Conservation (phyloP, 805 yeast genomes). For the Priceomyces castillae region DNA sequence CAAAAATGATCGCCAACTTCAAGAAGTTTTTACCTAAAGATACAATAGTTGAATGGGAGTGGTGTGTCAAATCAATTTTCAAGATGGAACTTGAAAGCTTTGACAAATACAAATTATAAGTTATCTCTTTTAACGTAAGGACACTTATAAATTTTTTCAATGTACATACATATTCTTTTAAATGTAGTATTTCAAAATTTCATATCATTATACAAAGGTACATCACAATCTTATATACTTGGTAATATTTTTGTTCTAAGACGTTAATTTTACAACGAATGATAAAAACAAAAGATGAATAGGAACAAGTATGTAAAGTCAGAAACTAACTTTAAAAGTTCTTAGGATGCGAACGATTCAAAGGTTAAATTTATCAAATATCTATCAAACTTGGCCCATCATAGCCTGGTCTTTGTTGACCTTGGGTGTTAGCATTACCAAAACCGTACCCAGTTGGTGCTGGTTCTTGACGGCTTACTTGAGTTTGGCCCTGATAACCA, state of each 20-base stretch:
- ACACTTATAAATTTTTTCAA: no score
- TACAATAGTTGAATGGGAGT: slow-evolving; percentile 56
- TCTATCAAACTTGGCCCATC: slow-evolving; percentile 49
- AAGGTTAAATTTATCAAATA: slow-evolving; percentile 22
- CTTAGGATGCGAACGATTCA: background rate
- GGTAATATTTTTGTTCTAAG: background rate
- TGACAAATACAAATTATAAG: slow-evolving; percentile 15
- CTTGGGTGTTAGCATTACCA: slow-evolving; percentile 63
- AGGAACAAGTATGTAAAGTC: background rate
- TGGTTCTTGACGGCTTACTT: slow-evolving; percentile 46
- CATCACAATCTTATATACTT: background rate
- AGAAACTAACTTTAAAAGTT: background rate
- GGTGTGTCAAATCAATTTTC: slow-evolving; percentile 59
- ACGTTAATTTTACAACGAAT: no score
- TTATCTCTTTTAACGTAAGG: background rate
- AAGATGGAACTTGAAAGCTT: slow-evolving; percentile 34
- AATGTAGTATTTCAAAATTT: background rate
- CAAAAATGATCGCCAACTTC: slow-evolving; percentile 22
- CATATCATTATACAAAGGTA: background rate
- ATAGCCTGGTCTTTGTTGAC: slow-evolving; percentile 24
- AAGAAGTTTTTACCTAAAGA: slow-evolving; percentile 13
- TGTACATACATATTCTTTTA: background rate
- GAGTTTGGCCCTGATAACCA: slow-evolving; percentile 26
- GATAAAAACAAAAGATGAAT: background rate
- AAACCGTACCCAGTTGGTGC: slow-evolving; percentile 93